A percentile compares a stretch with the other conserved stretches of the same genome.
These are phyloP conservation scores for Fusarium drepaniforme DNA, from an alignment of 2,329 filamentous ascomycete species.

Conservation along the genomic window DNA sequence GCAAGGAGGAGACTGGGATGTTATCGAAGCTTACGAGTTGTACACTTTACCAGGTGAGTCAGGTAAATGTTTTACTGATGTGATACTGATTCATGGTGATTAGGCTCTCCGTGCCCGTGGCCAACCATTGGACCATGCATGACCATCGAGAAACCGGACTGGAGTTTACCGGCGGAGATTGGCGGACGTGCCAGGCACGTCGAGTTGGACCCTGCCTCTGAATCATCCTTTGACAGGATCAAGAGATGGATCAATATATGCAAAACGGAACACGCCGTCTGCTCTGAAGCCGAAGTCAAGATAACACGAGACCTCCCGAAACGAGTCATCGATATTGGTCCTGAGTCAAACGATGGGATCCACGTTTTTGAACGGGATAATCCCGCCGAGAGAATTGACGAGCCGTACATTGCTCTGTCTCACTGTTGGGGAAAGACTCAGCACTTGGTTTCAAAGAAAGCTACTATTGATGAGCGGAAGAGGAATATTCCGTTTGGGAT, in stretches of 20 bases:
- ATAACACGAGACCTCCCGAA: slow-evolving; percentile 27
- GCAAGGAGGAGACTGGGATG: neutral
- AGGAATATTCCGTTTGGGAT: slow-evolving; percentile 30
- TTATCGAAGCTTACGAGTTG: slow-evolving; percentile 26
- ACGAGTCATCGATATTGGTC: slow-evolving; percentile 35
- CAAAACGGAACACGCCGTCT: slow-evolving; percentile 24
- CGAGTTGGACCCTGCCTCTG: slow-evolving; percentile 23
- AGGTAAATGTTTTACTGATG: accelerated
- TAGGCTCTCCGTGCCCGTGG: slow-evolving; percentile 33
- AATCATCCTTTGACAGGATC: slow-evolving; percentile 21
- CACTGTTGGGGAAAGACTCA: slow-evolving; percentile 40
- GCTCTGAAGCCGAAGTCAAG: slow-evolving; percentile 21
- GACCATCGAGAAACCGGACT: slow-evolving; percentile 16
- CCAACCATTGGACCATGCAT: slow-evolving; percentile 32
- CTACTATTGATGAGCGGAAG: slow-evolving; percentile 31
- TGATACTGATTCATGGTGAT: neutral
- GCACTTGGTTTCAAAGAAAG: slow-evolving; percentile 19
- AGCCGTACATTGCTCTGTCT: slow-evolving; percentile 37
- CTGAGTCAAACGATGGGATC: slow-evolving; percentile 29
- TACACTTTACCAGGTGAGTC: slow-evolving; percentile 35
- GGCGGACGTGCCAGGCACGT: slow-evolving; percentile 32
- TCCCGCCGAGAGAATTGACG: neutral
- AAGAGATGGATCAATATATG: slow-evolving; percentile 35
- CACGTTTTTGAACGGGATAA: slow-evolving; percentile 30
- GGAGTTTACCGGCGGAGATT: neutral